These are phyloP conservation scores for Lodderomyces oxycetoniae DNA, from an alignment of 1,139 yeast species.

Conservation along the genomic window DNA sequence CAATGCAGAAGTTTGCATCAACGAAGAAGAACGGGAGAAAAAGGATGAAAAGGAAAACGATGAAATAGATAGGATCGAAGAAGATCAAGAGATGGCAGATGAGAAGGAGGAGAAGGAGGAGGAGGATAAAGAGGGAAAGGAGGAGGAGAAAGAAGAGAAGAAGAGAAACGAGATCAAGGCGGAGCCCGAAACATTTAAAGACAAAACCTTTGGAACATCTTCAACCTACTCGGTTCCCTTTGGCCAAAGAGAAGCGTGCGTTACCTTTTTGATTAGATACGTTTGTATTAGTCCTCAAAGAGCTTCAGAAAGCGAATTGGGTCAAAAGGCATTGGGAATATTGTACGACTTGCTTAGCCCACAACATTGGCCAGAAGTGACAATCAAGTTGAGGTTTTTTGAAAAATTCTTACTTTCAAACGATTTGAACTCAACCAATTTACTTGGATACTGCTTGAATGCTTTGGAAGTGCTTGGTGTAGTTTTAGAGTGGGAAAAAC, in stretches of 20 bases:
- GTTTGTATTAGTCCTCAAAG: conserved; percentile 84
- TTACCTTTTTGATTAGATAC: conserved; percentile 84
- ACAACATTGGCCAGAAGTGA: conserved; percentile 79
- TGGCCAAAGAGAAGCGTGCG: conserved; percentile 82
- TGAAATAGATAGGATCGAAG: conserved; percentile 16
- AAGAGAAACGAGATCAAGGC: conserved; percentile 5
- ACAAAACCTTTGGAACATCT: conserved; percentile 39
- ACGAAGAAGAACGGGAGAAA: not conserved
- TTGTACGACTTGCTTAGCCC: conserved; percentile 69
- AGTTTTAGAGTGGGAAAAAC: conserved; percentile 69
- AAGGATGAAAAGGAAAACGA: not conserved
- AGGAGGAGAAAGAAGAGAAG: not conserved
- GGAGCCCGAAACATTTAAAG: conserved; percentile 7
- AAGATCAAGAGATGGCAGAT: conserved; percentile 9
- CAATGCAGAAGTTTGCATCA: conserved; percentile 8
- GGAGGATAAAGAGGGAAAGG: not conserved
- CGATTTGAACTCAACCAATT: conserved; percentile 60
- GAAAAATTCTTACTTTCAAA: conserved; percentile 80
- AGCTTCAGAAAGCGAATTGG: conserved; percentile 78
- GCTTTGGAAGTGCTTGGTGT: conserved; percentile 90
- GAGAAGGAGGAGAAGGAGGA: conserved; percentile 9
- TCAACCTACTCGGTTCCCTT: conserved; percentile 60
- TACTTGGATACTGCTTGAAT: conserved; percentile 75
- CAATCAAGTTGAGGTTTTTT: conserved; percentile 77
- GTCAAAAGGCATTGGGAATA: conserved; percentile 74